phyloP scores from a whole-genome alignment of 345 rosid genomes.

The Syzygium aromaticum region DNA sequence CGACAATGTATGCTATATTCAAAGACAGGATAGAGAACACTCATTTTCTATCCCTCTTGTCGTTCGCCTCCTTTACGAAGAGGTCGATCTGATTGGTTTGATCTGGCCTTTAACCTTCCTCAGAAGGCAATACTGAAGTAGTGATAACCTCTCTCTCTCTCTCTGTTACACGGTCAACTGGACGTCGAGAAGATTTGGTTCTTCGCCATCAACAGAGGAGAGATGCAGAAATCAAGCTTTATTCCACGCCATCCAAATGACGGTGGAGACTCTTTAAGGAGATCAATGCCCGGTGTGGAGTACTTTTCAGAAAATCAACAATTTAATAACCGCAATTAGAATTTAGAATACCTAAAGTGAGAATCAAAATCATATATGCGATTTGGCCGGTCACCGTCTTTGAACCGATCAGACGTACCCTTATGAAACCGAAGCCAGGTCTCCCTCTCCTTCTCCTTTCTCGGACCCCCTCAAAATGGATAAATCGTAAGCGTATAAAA shows the following conservation, averaged over 20 bases:
- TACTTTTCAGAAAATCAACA: not conserved
- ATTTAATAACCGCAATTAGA: not conserved
- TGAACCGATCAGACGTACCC: not conserved
- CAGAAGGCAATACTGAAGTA: not conserved
- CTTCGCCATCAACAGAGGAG: no score
- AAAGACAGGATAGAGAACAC: not conserved
- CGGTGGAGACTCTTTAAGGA: not conserved
- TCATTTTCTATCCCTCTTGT: not conserved
- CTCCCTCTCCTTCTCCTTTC: no score
- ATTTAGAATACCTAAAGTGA: not conserved
- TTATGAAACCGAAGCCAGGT: not conserved
- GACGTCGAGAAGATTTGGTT: not conserved
- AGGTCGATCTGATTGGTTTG: not conserved
- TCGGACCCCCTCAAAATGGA: not conserved
- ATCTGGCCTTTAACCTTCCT: not conserved
- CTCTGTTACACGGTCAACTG: no score
- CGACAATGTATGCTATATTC: not conserved
- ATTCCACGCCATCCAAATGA: not conserved
- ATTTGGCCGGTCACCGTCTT: not conserved
- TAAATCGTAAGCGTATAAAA: not conserved
- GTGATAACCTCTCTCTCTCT: no score
- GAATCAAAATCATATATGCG: not conserved
- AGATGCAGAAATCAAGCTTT: no score
- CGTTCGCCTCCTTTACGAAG: not conserved
- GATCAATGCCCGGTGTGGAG: not conserved